These are phyloP conservation scores for Glomus cerebriforme DNA, from an alignment of 192 early-diverging fungal species.

Conservation along the genomic window DNA sequence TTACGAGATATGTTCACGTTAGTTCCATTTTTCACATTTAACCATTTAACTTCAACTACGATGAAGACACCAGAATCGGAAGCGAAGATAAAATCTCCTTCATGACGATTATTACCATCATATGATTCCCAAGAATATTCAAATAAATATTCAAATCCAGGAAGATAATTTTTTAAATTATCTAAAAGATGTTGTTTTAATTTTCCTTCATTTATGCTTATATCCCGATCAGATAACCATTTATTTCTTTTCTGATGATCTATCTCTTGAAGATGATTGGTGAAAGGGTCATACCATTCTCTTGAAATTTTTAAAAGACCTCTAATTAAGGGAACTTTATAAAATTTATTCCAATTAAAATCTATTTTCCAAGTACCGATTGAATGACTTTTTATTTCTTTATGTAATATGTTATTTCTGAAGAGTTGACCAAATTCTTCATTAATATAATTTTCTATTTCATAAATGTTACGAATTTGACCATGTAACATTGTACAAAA, in stretches of 20 bases:
- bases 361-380: neutral
- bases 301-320: neutral
- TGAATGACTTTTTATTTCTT: neutral
- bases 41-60: constrained; percentile 7
- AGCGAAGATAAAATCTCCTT: constrained; percentile 12
- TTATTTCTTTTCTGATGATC: neutral
- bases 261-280: neutral
- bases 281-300: neutral
- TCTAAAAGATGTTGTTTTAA: neutral
- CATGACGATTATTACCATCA: neutral
- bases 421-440: neutral
- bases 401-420: neutral
- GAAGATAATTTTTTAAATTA: neutral
- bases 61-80: constrained; percentile 5
- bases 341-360: neutral
- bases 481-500: neutral
- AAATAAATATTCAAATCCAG: constrained; percentile 10
- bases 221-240: too few relatives aligned
- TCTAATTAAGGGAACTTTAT: neutral
- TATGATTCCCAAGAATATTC: neutral
- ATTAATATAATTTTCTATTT: neutral
- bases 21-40: neutral
- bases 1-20: neutral
- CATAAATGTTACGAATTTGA: neutral
- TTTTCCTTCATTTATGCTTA: neutral